phyloP scores from a whole-genome alignment of 352 stramenopile genomes.

The Thalassiosira hispida region DNA sequence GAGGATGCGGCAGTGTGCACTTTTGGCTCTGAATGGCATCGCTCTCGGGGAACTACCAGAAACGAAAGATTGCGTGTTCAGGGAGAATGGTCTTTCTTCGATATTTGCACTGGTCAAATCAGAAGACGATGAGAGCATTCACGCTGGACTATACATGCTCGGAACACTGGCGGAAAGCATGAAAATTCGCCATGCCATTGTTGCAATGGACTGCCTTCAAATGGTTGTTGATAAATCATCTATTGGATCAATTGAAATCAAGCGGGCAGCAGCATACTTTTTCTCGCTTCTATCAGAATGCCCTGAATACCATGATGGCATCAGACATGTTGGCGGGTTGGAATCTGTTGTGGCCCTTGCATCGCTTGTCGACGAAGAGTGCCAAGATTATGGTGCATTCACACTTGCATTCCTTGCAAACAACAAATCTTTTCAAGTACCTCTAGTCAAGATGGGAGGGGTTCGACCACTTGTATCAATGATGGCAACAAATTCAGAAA shows the following conservation, averaged over 20 bases:
- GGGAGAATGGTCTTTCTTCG: conserved; percentile 89
- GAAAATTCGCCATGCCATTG: conserved; percentile 90
- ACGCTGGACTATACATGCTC: conserved; percentile 91
- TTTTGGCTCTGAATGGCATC: conserved; percentile 91
- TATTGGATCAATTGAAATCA: conserved; percentile 90
- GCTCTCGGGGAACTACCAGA: conserved; percentile 87
- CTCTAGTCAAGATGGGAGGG: conserved; percentile 90
- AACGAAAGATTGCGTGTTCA: conserved; percentile 91
- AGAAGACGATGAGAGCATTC: conserved; percentile 90
- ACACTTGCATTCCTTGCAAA: conserved; percentile 92
- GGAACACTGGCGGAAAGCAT: conserved; percentile 92
- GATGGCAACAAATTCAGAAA: conserved; percentile 93
- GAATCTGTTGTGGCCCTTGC: conserved; percentile 90
- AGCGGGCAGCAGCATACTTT: conserved; percentile 92
- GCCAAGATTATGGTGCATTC: conserved; percentile 95
- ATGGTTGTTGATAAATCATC: conserved; percentile 87
- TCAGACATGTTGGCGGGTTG: conserved; percentile 89
- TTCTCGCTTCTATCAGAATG: conserved; percentile 89
- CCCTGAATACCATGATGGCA: conserved; percentile 91
- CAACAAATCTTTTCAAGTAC: conserved; percentile 93
- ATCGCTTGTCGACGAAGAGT: conserved; percentile 93
- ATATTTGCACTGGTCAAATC: conserved; percentile 89
- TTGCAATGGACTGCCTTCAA: conserved; percentile 89
- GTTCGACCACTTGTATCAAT: conserved; percentile 94
- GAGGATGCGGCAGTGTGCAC: conserved; percentile 92